phyloP scores from a whole-genome alignment of 2,329 filamentous ascomycete species.

The Exophiala calicioides region DNA sequence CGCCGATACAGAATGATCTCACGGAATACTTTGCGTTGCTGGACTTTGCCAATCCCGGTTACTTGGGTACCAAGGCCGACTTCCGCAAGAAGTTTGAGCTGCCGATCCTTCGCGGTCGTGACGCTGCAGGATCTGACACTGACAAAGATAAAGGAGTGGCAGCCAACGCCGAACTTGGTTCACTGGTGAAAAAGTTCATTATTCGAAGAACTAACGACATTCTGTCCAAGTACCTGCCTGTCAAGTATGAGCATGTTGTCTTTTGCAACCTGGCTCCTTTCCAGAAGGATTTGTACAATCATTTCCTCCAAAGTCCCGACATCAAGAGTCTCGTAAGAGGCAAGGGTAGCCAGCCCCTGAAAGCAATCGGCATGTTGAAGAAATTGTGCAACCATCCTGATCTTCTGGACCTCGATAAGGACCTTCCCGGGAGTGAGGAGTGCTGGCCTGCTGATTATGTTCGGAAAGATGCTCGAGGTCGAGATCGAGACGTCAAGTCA shows the following conservation, averaged over 20 bases:
- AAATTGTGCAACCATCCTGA: constrained; percentile 99
- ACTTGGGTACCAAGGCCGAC: constrained; percentile 83
- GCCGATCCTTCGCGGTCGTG: constrained; percentile 86
- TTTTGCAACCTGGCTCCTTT: constrained; percentile 95
- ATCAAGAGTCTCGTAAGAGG: constrained; percentile 89
- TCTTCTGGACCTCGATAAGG: constrained; percentile 76
- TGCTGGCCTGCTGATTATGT: constrained; percentile 84
- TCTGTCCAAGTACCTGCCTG: constrained; percentile 90
- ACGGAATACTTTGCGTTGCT: constrained; percentile 96
- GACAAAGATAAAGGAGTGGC: constrained; percentile 83
- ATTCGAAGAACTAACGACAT: constrained; percentile 98
- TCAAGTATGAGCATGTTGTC: constrained; percentile 99
- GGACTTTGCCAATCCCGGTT: constrained; percentile 92
- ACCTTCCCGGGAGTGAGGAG: constrained; percentile 82
- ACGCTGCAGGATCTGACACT: constrained; percentile 81
- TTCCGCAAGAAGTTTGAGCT: constrained; percentile 94
- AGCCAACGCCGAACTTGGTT: constrained; percentile 75
- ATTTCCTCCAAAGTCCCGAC: constrained; percentile 93
- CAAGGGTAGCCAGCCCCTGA: constrained; percentile 92
- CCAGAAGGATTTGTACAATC: constrained; percentile 90
- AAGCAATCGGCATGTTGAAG: constrained; percentile 94
- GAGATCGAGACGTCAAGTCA: constrained; percentile 87
- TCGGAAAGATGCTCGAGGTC: constrained; percentile 80
- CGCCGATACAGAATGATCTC: constrained; percentile 97
- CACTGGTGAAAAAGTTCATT: constrained; percentile 95